These are phyloP conservation scores for Patellaria atrata DNA, from an alignment of 495 filamentous ascomycete species.

Conservation along the genomic window DNA sequence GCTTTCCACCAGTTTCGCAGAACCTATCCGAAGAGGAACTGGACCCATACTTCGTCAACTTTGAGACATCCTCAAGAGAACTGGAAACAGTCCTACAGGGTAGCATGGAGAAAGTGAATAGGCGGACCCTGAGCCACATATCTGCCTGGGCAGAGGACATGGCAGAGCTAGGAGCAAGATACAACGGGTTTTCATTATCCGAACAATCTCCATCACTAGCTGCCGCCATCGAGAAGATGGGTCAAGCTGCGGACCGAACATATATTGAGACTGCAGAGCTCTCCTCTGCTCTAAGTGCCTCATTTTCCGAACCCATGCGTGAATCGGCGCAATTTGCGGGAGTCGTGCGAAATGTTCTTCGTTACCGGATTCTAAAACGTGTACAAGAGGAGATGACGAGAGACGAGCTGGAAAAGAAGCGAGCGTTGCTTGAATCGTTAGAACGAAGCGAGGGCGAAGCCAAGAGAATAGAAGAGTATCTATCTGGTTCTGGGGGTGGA, in stretches of 20 bases:
- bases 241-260: slow-evolving; percentile 88
- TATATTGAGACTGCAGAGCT: slow-evolving; percentile 93
- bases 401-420: slow-evolving; percentile 78
- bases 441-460: slow-evolving; percentile 86
- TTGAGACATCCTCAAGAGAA: slow-evolving; percentile 75
- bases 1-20: slow-evolving; percentile 69
- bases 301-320: slow-evolving; percentile 91
- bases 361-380: slow-evolving; percentile 80
- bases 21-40: slow-evolving; percentile 75
- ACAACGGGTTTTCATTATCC: slow-evolving; percentile 92
- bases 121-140: slow-evolving; percentile 71
- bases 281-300: slow-evolving; percentile 64
- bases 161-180: slow-evolving; percentile 79
- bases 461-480: slow-evolving; percentile 80
- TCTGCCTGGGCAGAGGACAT: slow-evolving; percentile 73
- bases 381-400: slow-evolving; percentile 95
- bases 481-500: slow-evolving; percentile 45
- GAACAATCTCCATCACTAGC: slow-evolving; percentile 77
- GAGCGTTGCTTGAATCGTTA: slow-evolving; percentile 58
- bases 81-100: slow-evolving; percentile 76
- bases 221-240: slow-evolving; percentile 86
- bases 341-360: slow-evolving; percentile 73
- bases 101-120: slow-evolving; percentile 89
- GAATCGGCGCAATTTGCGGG: slow-evolving; percentile 96
- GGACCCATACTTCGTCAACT: slow-evolving; percentile 88